Percentiles rank a stretch among this genome's conserved stretches.
These are phyloP conservation scores for Triglochin maritima DNA, from an alignment of 106 monocot genomes.

Conservation along the genomic window DNA sequence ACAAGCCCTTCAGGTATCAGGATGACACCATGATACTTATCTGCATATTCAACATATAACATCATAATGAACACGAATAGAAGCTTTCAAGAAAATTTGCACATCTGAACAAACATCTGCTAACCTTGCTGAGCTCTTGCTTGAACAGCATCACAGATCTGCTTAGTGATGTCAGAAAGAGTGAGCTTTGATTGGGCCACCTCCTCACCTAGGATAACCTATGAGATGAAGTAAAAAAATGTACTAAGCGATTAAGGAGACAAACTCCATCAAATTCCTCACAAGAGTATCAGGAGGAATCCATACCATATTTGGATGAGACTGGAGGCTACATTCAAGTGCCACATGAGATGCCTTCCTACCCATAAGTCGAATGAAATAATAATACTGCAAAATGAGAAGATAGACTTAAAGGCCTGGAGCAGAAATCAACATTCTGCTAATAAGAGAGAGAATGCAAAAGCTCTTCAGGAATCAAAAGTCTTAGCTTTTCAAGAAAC, in stretches of 20 bases:
- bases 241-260: neutral
- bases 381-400: constrained; percentile 67
- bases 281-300: neutral
- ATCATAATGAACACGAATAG: neutral
- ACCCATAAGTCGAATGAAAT: constrained; percentile 86
- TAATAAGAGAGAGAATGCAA: neutral
- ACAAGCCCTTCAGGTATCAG: constrained; percentile 94
- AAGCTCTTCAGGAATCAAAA: too few species aligned
- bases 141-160: constrained; percentile 89
- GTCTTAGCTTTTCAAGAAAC: too few species aligned
- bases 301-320: constrained; percentile 83
- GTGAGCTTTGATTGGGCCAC: constrained; percentile 79
- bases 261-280: neutral
- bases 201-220: constrained; percentile 91
- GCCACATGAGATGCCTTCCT: constrained; percentile 93
- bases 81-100: neutral
- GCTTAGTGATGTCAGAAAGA: constrained; percentile 76
- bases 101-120: constrained; percentile 4
- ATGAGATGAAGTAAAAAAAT: constrained; percentile 2
- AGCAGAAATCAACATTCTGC: neutral
- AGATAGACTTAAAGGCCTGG: neutral
- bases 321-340: constrained; percentile 80
- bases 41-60: constrained; percentile 12
- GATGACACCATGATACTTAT: constrained; percentile 75
- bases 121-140: constrained; percentile 67